A percentile compares a stretch with the other conserved stretches of the same genome.
Evolutionary conservation across 2,329 filamentous ascomycete genomes (phyloP).

Genomic region (Aspergillus ibericus): DNA sequence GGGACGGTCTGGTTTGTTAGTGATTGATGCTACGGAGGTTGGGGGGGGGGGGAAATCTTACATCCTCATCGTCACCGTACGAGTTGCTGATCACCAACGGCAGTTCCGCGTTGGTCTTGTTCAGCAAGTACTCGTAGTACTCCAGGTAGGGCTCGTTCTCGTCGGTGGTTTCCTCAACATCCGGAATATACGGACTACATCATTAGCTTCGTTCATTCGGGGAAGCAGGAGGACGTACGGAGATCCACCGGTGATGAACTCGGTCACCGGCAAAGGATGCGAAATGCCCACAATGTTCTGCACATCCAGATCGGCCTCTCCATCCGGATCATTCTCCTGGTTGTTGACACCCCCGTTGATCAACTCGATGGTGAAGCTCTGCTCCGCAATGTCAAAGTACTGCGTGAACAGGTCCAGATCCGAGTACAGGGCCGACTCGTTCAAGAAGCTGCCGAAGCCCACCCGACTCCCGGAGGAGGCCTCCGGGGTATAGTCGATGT

Average conservation of each 20-base stretch:
- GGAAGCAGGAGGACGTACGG: not conserved
- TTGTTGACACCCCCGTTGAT: conserved; percentile 46
- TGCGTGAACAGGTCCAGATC: conserved; percentile 49
- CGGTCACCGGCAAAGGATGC: conserved; percentile 53
- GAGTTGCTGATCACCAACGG: conserved; percentile 65
- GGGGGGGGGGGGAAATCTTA: not conserved
- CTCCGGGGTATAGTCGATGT: conserved; percentile 49
- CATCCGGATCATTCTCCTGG: conserved; percentile 44
- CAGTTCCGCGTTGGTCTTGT: conserved; percentile 49
- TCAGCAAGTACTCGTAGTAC: conserved; percentile 61
- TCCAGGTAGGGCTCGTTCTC: conserved; percentile 69
- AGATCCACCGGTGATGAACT: conserved; percentile 6
- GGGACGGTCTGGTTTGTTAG: conserved; percentile 55
- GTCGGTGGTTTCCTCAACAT: conserved; percentile 44
- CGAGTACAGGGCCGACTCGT: conserved; percentile 50
- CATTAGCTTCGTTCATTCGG: not conserved
- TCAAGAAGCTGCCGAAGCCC: conserved; percentile 55
- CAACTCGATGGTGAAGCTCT: conserved; percentile 34
- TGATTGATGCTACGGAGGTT: too few relatives aligned
- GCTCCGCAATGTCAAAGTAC: conserved; percentile 44
- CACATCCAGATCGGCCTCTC: conserved; percentile 62
- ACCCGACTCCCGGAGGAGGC: conserved; percentile 49
- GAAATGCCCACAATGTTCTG: conserved; percentile 58
- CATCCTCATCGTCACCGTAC: conserved; percentile 64
- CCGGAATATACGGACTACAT: conserved; percentile 49